Percentiles rank a stretch among this genome's conserved stretches.
These are phyloP conservation scores for Claviceps maximensis DNA, from an alignment of 2,329 filamentous ascomycete genomes.

Conservation along the genomic window DNA sequence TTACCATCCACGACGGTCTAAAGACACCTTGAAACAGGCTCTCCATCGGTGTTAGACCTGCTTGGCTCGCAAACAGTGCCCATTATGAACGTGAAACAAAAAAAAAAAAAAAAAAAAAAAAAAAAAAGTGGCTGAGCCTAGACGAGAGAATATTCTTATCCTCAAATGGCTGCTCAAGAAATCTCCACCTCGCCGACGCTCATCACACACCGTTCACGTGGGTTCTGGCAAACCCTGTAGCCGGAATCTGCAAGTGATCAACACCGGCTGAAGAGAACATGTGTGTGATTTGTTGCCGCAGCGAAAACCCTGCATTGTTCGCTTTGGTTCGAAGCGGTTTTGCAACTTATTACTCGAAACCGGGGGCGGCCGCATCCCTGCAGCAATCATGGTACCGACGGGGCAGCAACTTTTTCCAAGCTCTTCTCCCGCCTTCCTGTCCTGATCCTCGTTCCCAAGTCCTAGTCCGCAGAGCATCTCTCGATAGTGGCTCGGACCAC, in stretches of 20 bases:
- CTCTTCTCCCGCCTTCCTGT: not conserved
- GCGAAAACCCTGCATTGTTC: not conserved
- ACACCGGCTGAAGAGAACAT: not conserved
- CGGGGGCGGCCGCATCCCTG: constrained; percentile 1
- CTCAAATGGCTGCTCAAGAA: not conserved
- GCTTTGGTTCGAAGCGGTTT: not conserved
- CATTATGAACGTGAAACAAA: not conserved
- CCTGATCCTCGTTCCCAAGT: not conserved
- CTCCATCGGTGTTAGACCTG: not conserved
- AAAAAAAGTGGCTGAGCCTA: not conserved
- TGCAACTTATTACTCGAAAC: not conserved
- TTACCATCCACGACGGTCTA: not conserved
- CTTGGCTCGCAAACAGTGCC: not conserved
- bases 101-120: not conserved
- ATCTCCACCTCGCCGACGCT: not conserved
- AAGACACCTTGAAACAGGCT: not conserved
- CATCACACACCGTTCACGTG: constrained; percentile 1
- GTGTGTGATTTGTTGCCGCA: not conserved
- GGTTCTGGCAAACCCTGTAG: constrained; percentile 1
- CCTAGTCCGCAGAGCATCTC: not conserved
- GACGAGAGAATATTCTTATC: not conserved
- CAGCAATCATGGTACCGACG: not conserved
- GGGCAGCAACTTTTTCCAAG: too few species aligned
- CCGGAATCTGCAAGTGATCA: constrained; percentile 3
- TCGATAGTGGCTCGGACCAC: not conserved